Conservation (phyloP, 164 flowering plant genomes). For the Pachysandra terminalis region DNA sequence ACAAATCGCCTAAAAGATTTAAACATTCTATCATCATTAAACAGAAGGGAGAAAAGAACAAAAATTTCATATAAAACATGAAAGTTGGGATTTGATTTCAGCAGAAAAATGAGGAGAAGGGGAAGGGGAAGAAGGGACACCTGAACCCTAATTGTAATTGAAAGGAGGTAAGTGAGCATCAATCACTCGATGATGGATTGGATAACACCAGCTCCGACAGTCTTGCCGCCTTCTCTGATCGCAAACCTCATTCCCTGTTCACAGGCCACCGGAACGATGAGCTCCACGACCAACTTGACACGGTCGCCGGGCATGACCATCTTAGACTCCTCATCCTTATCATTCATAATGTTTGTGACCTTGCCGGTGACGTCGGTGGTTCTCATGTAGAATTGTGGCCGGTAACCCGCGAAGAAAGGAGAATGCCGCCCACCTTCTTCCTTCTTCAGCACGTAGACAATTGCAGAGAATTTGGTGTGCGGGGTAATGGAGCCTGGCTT, state of each 20-base stretch:
- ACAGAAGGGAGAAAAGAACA: too few species aligned
- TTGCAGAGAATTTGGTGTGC: background rate
- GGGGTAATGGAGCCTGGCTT: background rate
- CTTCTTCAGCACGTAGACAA: background rate
- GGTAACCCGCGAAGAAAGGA: background rate
- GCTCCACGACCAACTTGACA: background rate
- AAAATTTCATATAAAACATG: too few species aligned
- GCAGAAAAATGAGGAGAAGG: too few species aligned
- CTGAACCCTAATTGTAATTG: too few species aligned
- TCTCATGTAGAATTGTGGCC: background rate
- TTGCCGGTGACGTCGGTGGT: background rate
- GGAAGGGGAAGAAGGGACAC: too few species aligned
- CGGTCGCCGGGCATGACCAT: background rate
- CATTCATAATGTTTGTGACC: background rate
- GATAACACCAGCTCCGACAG: background rate
- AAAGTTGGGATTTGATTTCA: too few species aligned
- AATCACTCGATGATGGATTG: background rate
- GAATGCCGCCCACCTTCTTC: background rate
- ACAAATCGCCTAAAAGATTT: too few species aligned
- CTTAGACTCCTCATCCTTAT: background rate
- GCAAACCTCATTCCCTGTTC: conserved; percentile 2
- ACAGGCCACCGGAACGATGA: background rate
- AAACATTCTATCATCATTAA: too few species aligned
- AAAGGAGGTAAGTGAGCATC: too few species aligned
- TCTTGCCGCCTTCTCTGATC: background rate